These are phyloP conservation scores for Kregervanrija fluxuum DNA, from an alignment of 805 yeast species.

Conservation along the genomic window DNA sequence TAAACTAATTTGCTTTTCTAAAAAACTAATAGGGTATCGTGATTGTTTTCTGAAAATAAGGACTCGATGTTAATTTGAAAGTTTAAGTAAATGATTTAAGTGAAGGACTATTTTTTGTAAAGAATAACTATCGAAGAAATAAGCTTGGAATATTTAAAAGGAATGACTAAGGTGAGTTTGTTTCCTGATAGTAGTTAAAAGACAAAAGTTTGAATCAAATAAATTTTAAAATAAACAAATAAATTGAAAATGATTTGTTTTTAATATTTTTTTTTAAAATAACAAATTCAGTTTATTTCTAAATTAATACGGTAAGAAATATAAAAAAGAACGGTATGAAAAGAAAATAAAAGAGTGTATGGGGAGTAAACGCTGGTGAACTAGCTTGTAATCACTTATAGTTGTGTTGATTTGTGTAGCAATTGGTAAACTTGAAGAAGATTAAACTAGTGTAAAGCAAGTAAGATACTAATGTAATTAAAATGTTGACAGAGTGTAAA, in stretches of 20 bases:
- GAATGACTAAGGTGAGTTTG: conserved; percentile 28
- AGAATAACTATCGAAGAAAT: neutral
- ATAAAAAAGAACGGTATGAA: neutral
- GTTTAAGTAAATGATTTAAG: neutral
- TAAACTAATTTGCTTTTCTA: neutral
- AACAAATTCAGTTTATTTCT: no score
- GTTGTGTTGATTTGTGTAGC: no score
- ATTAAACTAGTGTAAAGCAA: no score
- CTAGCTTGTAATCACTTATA: no score
- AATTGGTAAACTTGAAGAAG: no score
- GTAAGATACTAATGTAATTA: no score
- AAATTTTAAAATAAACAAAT: neutral
- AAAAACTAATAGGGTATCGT: no score
- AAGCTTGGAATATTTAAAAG: conserved; percentile 9
- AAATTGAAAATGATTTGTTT: no score
- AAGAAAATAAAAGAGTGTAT: neutral
- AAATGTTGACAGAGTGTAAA: no score
- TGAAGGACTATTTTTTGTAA: neutral
- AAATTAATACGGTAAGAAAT: no score
- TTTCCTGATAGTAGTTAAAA: neutral
- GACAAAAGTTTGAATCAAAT: neutral
- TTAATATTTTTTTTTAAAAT: no score
- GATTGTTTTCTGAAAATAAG: neutral
- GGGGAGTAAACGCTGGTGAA: neutral
- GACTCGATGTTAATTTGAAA: neutral